phyloP scores from a whole-genome alignment of 2,329 filamentous ascomycete genomes.

The Bimuria novae-zelandiae region DNA sequence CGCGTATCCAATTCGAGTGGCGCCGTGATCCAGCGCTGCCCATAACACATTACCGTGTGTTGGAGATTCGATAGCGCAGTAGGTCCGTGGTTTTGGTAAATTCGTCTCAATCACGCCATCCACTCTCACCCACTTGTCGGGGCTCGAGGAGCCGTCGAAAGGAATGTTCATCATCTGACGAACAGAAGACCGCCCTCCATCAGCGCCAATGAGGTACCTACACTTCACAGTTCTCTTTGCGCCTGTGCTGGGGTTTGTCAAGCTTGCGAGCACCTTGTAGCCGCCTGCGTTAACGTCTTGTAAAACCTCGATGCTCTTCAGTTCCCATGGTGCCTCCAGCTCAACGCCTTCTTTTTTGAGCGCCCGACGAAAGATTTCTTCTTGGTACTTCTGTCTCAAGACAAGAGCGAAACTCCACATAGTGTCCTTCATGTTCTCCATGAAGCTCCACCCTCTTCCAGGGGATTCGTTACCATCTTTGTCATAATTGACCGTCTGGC shows the following conservation, averaged over 20 bases:
- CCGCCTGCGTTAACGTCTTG: slow-evolving; percentile 30
- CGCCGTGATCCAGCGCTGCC: slow-evolving; percentile 59
- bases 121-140: slow-evolving; percentile 60
- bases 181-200: slow-evolving; percentile 58
- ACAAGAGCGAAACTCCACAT: slow-evolving; percentile 59
- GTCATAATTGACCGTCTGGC: slow-evolving; percentile 56
- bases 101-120: slow-evolving; percentile 57
- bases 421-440: slow-evolving; percentile 59
- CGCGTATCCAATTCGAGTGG: slow-evolving; percentile 59
- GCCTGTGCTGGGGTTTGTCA: slow-evolving; percentile 35
- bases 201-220: slow-evolving; percentile 57
- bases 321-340: slow-evolving; percentile 44
- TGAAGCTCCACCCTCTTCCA: slow-evolving; percentile 57
- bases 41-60: slow-evolving; percentile 62
- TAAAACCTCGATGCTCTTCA: slow-evolving; percentile 47
- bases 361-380: slow-evolving; percentile 56
- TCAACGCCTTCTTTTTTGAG: slow-evolving; percentile 44
- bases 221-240: slow-evolving; percentile 41
- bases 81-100: slow-evolving; percentile 53
- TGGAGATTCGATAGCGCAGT: slow-evolving; percentile 57
- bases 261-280: slow-evolving; percentile 34
- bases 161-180: slow-evolving; percentile 52
- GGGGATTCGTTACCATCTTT: slow-evolving; percentile 50
- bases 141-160: slow-evolving; percentile 55
- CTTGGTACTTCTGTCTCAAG: slow-evolving; percentile 60